Base-by-base conservation (phyloP, 371 early-diverging fungal species). In the Homolaphlyctis polyrhiza region DNA sequence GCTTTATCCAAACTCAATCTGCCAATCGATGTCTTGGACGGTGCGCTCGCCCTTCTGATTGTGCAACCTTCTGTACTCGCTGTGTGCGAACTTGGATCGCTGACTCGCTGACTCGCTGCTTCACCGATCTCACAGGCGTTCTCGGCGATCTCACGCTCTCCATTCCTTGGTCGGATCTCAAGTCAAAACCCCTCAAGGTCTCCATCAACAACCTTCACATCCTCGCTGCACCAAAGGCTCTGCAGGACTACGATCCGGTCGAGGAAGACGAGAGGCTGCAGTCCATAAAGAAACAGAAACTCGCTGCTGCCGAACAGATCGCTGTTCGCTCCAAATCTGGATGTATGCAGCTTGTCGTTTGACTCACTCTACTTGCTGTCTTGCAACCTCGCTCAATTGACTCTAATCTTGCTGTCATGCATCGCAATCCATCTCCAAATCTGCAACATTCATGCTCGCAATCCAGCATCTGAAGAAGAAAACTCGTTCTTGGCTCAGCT, bases 141-240 rank as follows among this genome's bases (percentile, higher is more conserved):
- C 82, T 98, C 21, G 98, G 98, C 30, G 91, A 93, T 61, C 85
- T 97, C 32, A 91, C 90, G 0, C 75, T 96, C 5, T 89, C 86
- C 32, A 96, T 98, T 57, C 97, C 98, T 8, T 98, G 98, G 98
- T 87, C 87, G 16, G 96, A 98, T 73, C 77, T 98, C 58, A 95
- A 95, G 75, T 89, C 87, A 69, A 88, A 91, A 69, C 96, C 98
- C 1, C 92, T 97, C 35, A 85, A 88, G 63, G 84, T 96, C 48
- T 77, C 83, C 60, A 86, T 98, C 58, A 91, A 92, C 65, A 87
- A 96, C 66, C 91, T 95, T 4, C 93, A 88, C 69, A 75, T 97
- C 2, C 76, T 96, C 28, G 94, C 95, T 16, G 85, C 80, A 3
- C 97, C 96, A 13, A 86, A 89, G 45, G 87, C 85, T 60, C 90